Evolutionary conservation across 2,329 filamentous ascomycete genomes (phyloP), one percentile per base, ranked within the genome.

Genomic region (Alternaria rosae): DNA sequence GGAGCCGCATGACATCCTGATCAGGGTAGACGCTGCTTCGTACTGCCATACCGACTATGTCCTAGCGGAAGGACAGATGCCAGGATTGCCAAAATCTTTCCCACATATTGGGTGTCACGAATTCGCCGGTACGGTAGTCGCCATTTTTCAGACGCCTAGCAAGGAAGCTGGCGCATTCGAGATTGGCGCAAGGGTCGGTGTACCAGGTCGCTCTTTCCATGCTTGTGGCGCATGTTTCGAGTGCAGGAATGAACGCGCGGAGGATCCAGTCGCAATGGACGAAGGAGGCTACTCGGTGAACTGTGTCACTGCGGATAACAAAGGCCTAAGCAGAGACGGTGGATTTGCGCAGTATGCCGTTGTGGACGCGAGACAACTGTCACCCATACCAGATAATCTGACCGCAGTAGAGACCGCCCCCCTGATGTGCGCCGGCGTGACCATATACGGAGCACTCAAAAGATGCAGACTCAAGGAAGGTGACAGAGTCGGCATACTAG

Each of bases 81-180:
- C 67, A 7, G 70, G 69, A 2, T 64, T 76, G 26, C 80, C 82
- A 1, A 74, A 75, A 2, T 66, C 65, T 5, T 79, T 83, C 52
- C 83, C 83, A 8, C 82, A 82, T 64, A 70, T 83, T 35, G 79
- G 81, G 38, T 80, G 78, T 56, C 82, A 84, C 66, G 82, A 84
- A 57, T 83, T 83, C 57, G 81, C 82, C 0, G 82, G 83, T 13
- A 81, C 77, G 7, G 70, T 84, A 20, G 67, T 83, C n/a, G 73
- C 77, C 0, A 68, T 72, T 17, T 68, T 62, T 12, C 21, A 59
- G 5, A 64, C 65, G 6, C 72, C 73, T 6, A 73, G 70, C 41
- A 54, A 65, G 15, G 41, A 65, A 58, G 72, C 71, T 7, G 51
- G 25, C 25, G 53, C 55, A 4, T 70, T 76, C 45, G 58, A 70